phyloP scores from a whole-genome alignment of 2,329 filamentous ascomycete species.

The Harringtonia lauricola region DNA sequence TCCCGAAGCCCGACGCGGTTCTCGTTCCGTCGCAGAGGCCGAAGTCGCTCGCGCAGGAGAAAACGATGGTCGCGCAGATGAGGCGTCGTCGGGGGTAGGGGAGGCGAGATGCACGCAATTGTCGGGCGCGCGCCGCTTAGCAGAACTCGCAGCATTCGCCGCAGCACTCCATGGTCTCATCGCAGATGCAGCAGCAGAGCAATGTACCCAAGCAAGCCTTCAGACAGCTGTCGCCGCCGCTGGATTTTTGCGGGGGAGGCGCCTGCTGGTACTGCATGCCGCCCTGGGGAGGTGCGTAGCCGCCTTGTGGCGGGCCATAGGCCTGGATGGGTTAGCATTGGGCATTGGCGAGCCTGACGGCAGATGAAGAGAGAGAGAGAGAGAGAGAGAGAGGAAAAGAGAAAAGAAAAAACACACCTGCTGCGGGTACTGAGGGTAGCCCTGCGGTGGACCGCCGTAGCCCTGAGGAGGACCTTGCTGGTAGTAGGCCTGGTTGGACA shows the following conservation, averaged over 20 bases:
- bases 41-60: conserved; percentile 2
- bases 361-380: background rate
- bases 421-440: conserved; percentile 31
- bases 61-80: background rate
- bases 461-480: conserved; percentile 20
- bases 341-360: too few species aligned
- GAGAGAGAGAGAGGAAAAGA: background rate
- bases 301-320: conserved; percentile 25
- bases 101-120: background rate
- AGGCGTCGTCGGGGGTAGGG: background rate
- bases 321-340: conserved; percentile 16
- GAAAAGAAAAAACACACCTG: conserved; percentile 22
- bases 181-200: conserved; percentile 40
- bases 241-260: conserved; percentile 23
- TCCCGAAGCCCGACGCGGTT: too few species aligned
- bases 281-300: conserved; percentile 30
- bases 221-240: conserved; percentile 29
- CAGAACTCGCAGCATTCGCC: conserved; percentile 33
- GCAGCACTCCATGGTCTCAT: conserved; percentile 39
- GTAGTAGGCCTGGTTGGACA: conserved; percentile 27
- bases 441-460: conserved; percentile 14
- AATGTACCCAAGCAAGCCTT: conserved; percentile 24
- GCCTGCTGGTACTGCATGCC: conserved; percentile 34
- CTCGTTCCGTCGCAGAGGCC: too few species aligned
- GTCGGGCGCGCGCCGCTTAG: conserved; percentile 12